Conservation (phyloP, 2,329 filamentous ascomycete genomes). For the Sclerotinia minor region DNA sequence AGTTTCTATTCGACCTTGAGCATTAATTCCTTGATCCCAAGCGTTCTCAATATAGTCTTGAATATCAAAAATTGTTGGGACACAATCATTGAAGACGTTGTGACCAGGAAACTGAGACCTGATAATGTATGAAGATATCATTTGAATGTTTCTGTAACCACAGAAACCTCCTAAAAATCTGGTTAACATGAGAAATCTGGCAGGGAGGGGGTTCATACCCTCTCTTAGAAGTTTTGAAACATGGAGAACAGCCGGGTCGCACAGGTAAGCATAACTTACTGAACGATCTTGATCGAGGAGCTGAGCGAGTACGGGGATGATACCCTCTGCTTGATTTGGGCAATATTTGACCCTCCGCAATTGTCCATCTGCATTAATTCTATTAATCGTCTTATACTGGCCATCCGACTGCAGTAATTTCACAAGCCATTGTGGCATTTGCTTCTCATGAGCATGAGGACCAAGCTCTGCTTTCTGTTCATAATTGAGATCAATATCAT, state of each 20-base stretch:
- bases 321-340: conserved; percentile 51
- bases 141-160: conserved; percentile 93
- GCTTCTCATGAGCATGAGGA: conserved; percentile 68
- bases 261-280: conserved; percentile 75
- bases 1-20: conserved; percentile 73
- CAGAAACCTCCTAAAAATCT: conserved; percentile 72
- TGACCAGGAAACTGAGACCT: conserved; percentile 56
- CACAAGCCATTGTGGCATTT: conserved; percentile 71
- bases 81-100: conserved; percentile 57
- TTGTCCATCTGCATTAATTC: conserved; percentile 47
- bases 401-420: conserved; percentile 60
- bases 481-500: conserved; percentile 28
- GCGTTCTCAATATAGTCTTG: conserved; percentile 85
- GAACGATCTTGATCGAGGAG: conserved; percentile 64
- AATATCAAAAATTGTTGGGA: conserved; percentile 77
- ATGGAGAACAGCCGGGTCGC: conserved; percentile 72
- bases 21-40: conserved; percentile 84
- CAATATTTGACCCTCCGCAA: conserved; percentile 46
- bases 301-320: conserved; percentile 62
- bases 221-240: conserved; percentile 80
- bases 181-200: conserved; percentile 15
- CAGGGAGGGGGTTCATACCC: conserved; percentile 46
- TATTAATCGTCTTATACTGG: conserved; percentile 55
- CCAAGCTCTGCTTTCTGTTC: conserved; percentile 61
- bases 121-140: conserved; percentile 78